phyloP scores from a whole-genome alignment of 2,329 filamentous ascomycete genomes.

The Aurifilum marmelostoma region DNA sequence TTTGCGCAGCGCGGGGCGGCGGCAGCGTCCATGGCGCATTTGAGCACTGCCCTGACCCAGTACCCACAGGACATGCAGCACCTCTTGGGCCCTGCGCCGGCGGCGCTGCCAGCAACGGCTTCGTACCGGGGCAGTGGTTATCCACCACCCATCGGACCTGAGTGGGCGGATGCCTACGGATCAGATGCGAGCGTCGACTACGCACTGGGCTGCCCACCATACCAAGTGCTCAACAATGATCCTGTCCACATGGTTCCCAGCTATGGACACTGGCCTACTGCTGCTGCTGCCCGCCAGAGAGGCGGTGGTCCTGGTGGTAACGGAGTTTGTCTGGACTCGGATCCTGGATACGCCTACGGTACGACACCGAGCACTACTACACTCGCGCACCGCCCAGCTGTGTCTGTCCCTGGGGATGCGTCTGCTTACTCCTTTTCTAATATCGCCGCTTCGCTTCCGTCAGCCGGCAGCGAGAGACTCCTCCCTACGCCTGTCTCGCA shows the following conservation, averaged over 20 bases:
- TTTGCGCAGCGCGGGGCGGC: slow-evolving; percentile 37
- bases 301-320: slow-evolving; percentile 20
- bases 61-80: slow-evolving; percentile 41
- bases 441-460: slow-evolving; percentile 46
- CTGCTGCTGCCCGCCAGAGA: slow-evolving; percentile 19
- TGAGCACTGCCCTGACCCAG: slow-evolving; percentile 36
- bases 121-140: slow-evolving; percentile 39
- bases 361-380: slow-evolving; percentile 29
- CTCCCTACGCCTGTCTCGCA: slow-evolving; percentile 42
- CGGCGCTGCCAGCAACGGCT: slow-evolving; percentile 36
- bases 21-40: slow-evolving; percentile 33
- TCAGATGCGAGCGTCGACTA: slow-evolving; percentile 47
- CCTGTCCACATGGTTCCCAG: slow-evolving; percentile 40
- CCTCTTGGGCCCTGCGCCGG: slow-evolving; percentile 37
- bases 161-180: slow-evolving; percentile 41
- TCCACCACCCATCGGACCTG: slow-evolving; percentile 35
- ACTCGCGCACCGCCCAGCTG: slow-evolving; percentile 42
- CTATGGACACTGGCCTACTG: slow-evolving; percentile 27
- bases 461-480: slow-evolving; percentile 36
- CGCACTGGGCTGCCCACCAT: slow-evolving; percentile 39
- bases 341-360: slow-evolving; percentile 40
- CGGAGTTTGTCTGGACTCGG: slow-evolving; percentile 42
- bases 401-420: slow-evolving; percentile 36
- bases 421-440: slow-evolving; percentile 46
- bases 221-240: slow-evolving; percentile 43